Conservation (phyloP, 2,329 filamentous ascomycete genomes). For the Stemphylium vesicarium region DNA sequence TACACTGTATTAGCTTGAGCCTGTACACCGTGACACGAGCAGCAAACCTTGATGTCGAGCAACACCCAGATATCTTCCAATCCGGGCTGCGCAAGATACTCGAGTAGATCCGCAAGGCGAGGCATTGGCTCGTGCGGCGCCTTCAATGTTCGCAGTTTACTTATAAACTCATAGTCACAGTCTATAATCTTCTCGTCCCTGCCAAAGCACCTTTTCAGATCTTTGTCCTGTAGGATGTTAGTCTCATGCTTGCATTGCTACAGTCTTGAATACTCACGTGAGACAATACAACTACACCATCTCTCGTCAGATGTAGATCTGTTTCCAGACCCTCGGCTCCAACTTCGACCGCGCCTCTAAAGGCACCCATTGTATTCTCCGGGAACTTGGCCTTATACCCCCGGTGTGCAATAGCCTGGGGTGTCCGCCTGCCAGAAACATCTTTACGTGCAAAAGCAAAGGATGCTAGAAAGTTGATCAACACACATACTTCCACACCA, state of each 20-base stretch:
- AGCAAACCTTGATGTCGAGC: conserved; percentile 81
- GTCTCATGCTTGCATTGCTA: not conserved
- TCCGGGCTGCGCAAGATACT: conserved; percentile 70
- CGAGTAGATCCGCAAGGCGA: conserved; percentile 73
- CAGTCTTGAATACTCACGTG: conserved; percentile 63
- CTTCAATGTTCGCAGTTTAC: conserved; percentile 69
- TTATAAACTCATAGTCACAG: conserved; percentile 76
- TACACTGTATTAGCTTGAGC: conserved; percentile 39
- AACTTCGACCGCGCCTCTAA: conserved; percentile 73
- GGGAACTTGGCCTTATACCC: conserved; percentile 79
- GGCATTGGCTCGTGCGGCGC: conserved; percentile 76
- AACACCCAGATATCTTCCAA: conserved; percentile 77
- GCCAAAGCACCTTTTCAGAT: conserved; percentile 82
- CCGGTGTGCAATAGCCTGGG: conserved; percentile 78
- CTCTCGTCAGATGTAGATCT: conserved; percentile 81
- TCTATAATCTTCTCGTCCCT: conserved; percentile 74
- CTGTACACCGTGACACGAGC: not conserved
- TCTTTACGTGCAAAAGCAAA: conserved; percentile 46
- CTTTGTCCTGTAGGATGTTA: conserved; percentile 65
- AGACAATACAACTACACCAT: conserved; percentile 83
- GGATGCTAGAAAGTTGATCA: conserved; percentile 35
- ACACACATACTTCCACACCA: not conserved
- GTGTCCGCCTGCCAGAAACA: conserved; percentile 53
- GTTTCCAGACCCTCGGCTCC: conserved; percentile 86
- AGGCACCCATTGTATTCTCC: conserved; percentile 85